Percentiles rank a stretch among this genome's conserved stretches.
Evolutionary conservation across 495 filamentous ascomycete genomes (phyloP).

Genomic region (Aspergillus heteromorphus): DNA sequence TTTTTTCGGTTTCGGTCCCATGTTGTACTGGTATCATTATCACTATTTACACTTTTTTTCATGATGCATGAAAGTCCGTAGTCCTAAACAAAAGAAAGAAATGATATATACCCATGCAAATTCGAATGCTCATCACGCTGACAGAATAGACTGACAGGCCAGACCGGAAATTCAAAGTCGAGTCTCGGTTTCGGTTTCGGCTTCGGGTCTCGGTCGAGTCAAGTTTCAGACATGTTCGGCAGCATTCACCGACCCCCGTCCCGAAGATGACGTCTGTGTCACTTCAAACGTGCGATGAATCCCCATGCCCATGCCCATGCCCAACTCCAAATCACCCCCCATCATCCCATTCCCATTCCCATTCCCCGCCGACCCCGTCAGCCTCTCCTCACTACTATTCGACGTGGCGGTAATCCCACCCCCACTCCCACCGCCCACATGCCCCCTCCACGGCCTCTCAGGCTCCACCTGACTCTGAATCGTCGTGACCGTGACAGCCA

Average conservation of each 20-base stretch:
- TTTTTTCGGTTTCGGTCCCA: too few species aligned
- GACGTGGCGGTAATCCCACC: neutral
- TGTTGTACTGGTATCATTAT: too few species aligned
- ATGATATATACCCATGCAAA: too few species aligned
- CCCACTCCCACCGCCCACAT: constrained; percentile 5
- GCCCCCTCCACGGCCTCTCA: constrained; percentile 17
- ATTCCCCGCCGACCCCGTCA: constrained; percentile 17
- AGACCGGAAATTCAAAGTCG: too few species aligned
- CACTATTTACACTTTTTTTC: too few species aligned
- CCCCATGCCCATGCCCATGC: constrained; percentile 18
- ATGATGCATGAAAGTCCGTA: too few species aligned
- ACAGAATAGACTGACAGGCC: too few species aligned
- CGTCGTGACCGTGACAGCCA: constrained; percentile 36
- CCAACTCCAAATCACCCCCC: neutral
- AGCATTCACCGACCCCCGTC: neutral
- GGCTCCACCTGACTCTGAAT: constrained; percentile 28
- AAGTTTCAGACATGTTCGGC: constrained; percentile 26
- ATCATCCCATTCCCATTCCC: neutral
- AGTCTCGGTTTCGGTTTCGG: too few species aligned
- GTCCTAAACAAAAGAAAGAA: too few species aligned
- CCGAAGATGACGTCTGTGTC: constrained; percentile 24
- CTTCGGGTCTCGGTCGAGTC: too few species aligned
- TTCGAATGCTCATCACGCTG: too few species aligned
- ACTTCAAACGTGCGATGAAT: constrained; percentile 36
- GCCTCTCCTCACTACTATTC: constrained; percentile 32